phyloP scores from a whole-genome alignment of 148 eudicot genomes.

The Rhododendron kiyosumense region DNA sequence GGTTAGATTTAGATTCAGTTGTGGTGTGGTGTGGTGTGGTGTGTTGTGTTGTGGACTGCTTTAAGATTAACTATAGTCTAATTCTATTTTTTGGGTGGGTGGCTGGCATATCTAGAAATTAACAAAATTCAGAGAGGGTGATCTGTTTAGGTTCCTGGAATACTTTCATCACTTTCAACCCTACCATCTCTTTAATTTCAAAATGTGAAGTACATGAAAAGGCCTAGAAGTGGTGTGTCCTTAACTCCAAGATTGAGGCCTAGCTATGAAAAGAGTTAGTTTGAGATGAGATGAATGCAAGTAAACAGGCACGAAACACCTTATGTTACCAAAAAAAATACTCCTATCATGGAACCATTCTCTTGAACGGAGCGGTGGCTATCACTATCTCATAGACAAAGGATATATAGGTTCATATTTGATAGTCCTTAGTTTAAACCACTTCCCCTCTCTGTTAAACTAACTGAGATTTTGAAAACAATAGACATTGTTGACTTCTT shows the following conservation, averaged over 20 bases:
- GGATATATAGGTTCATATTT: not conserved
- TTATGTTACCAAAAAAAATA: not conserved
- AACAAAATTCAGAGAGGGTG: slow-evolving; percentile 14
- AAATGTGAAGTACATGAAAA: not conserved
- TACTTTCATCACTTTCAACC: not conserved
- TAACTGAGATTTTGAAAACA: not conserved
- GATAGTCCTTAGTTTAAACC: not conserved
- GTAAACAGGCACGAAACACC: not conserved
- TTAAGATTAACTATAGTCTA: no score
- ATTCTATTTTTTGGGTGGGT: not conserved
- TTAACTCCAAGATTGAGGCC: slow-evolving; percentile 14
- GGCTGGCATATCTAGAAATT: not conserved
- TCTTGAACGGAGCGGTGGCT: slow-evolving; percentile 24
- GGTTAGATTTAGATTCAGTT: no score
- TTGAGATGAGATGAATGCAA: not conserved
- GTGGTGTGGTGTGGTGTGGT: no score
- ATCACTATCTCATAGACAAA: slow-evolving; percentile 17
- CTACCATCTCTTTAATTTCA: slow-evolving; percentile 7
- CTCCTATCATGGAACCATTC: slow-evolving; percentile 1
- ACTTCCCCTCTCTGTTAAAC: not conserved
- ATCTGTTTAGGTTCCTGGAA: not conserved
- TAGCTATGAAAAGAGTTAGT: not conserved
- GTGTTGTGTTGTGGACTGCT: not conserved
- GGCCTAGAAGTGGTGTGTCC: not conserved
- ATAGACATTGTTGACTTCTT: not conserved